Evolutionary conservation across 371 early-diverging fungal genomes (phyloP).

Genomic region (Rhizopus delemar): DNA sequence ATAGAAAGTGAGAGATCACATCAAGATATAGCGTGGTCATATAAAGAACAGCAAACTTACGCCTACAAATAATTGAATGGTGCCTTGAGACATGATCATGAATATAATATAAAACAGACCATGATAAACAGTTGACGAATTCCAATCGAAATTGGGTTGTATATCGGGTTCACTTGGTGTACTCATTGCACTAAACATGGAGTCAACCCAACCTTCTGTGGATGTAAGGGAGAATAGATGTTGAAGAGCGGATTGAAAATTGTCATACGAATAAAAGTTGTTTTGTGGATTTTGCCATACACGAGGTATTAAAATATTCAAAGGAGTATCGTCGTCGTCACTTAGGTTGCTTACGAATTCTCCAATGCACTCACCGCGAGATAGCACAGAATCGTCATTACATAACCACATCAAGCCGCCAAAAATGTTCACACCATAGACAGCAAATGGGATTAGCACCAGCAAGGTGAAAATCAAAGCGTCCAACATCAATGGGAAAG

Average conservation of each 20-base stretch:
- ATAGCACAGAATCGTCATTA: slow-evolving; percentile 44
- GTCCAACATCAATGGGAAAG: slow-evolving; percentile 60
- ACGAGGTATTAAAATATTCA: slow-evolving; percentile 48
- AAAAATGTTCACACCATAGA: slow-evolving; percentile 63
- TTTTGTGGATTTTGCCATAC: slow-evolving; percentile 56
- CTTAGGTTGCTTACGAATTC: slow-evolving; percentile 46
- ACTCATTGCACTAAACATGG: slow-evolving; percentile 54
- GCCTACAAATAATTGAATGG: slow-evolving; percentile 63
- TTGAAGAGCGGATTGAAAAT: slow-evolving; percentile 46
- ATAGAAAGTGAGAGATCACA: background rate
- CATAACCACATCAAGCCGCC: slow-evolving; percentile 59
- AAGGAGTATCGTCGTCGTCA: slow-evolving; percentile 27
- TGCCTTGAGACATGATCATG: slow-evolving; percentile 62
- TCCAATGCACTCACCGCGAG: slow-evolving; percentile 48
- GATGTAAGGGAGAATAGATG: slow-evolving; percentile 59
- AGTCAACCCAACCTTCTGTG: slow-evolving; percentile 62
- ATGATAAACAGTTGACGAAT: slow-evolving; percentile 53
- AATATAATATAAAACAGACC: slow-evolving; percentile 57
- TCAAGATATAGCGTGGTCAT: background rate
- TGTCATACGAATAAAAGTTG: slow-evolving; percentile 53
- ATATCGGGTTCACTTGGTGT: slow-evolving; percentile 48
- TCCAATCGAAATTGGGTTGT: slow-evolving; percentile 51
- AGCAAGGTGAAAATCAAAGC: slow-evolving; percentile 54
- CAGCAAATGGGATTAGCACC: slow-evolving; percentile 57
- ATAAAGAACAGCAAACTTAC: slow-evolving; percentile 29